Base-by-base conservation (phyloP, 2,329 filamentous ascomycete genomes). In the Clarireedia homoeocarpa region DNA sequence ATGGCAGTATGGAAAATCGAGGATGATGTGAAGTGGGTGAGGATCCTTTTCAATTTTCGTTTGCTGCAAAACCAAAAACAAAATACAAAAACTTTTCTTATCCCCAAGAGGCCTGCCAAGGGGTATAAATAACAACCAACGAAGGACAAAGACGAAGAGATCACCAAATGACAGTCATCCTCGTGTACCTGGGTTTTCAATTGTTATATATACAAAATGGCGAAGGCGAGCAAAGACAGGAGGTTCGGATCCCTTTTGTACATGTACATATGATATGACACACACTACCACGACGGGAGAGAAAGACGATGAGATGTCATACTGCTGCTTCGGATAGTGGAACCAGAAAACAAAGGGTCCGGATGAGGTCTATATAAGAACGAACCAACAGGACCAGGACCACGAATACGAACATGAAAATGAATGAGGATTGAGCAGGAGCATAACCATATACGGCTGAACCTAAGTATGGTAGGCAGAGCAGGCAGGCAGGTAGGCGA, bases 231-330 rank as follows among this genome's bases (percentile, higher is more conserved):
- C n/a, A 42, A 42, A 42, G 15, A 20, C 39, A 42, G 20, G 20
- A 42, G 39, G 15, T 42, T 42, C 20, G 56, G 58, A 52, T 53
- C 59, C 55, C 60, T 56, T 61, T 60, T 58, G 61, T 55, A 62
- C 42, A 48, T 58, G 61, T 55, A 62, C 42, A 48, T 46, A 42
- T 42, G 39, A 42, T 42, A 42, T 42, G 39, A 42, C 20, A 46
- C 23, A 55, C 47, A 55, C 46, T 30, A 51, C 46, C 42, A 55
- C 53, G 24, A 55, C 30, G 50, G 38, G 49, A 34, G 46, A 55
- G 47, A 55, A 34, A 57, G 60, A 62, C 56, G 60, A 59, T 59
- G 62, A 65, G 60, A 63, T 63, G 59, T 65, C 65, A 65, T 66
- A 24, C 53, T 55, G 53, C 53, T 55, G 36, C 53, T 55, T 51